Base-by-base conservation (phyloP, 2,329 filamentous ascomycete genomes). In the Ascomycota sp. region DNA sequence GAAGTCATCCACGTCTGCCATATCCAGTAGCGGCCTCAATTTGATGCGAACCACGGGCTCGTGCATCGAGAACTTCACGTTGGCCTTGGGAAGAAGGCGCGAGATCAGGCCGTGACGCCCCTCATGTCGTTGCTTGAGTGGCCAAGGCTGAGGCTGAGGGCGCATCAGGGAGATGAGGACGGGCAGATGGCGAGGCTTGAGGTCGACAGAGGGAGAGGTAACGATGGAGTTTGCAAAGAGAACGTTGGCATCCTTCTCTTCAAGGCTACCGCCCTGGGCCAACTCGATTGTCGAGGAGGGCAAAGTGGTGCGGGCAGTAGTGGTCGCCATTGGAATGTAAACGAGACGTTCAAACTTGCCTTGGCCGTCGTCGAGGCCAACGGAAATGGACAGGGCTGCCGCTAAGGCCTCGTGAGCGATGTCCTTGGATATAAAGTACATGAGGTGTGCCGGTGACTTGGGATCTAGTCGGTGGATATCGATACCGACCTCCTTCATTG, bases 261-360 rank as follows among this genome's bases (percentile, higher is more conserved):
- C 76, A 8, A 67, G 62, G 23, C 69, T 75, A 12, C 76, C 75
- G 22, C 76, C 67, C 33, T 74, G 66, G 2, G 74, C 69, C 31
- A 85, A 67, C 46, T 86, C 78, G 8, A 98, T 75, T 0, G 85
- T 92, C 52, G 95, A 94, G 9, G 89, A 91, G 5, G 86, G 86
- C 7, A 95, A 56, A 0, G 91, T 98, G 0, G 89, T 95, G 49
- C 86, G 82, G 35, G 95, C 71, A 0, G 75, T 98, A 3, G 85
- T 93, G 2, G 89, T 98, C 13, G 86, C 80, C 89, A 98, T 95
- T 1, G 89, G 89, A 26, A 98, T 69, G 48, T 98, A 98, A 15
- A 93, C 56, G 33, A 98, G 65, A 31, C 86, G 74, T 47, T 94
- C 82, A 1, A 81, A 76, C 41, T 79, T 78, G 7, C 77, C 79